These are phyloP conservation scores for Colletotrichum lindemuthianum DNA, from an alignment of 2,329 filamentous ascomycete genomes.

Conservation along the genomic window DNA sequence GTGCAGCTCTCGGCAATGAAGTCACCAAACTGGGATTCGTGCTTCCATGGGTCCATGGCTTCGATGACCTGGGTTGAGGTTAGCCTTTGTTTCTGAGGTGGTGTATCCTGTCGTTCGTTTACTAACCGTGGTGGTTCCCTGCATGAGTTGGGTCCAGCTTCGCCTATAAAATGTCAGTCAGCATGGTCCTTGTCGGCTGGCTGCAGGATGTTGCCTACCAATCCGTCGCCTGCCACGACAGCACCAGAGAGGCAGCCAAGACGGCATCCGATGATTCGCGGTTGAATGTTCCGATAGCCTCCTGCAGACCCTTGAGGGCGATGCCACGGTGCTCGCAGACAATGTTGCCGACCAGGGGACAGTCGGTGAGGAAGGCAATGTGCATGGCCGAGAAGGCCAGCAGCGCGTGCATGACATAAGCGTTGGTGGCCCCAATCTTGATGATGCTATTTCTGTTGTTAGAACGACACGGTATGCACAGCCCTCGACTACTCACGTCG, in stretches of 20 bases:
- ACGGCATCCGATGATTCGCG: slow-evolving; percentile 90
- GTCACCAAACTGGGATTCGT: slow-evolving; percentile 86
- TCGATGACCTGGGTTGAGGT: slow-evolving; percentile 71
- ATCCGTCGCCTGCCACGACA: slow-evolving; percentile 96
- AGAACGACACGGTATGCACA: neutral
- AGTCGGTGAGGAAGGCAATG: slow-evolving; percentile 88
- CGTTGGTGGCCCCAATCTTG: slow-evolving; percentile 80
- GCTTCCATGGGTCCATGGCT: slow-evolving; percentile 91
- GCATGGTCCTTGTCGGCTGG: slow-evolving; percentile 43
- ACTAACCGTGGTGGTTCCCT: slow-evolving; percentile 87
- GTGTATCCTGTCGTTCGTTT: neutral
- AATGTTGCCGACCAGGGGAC: slow-evolving; percentile 85
- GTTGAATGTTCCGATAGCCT: slow-evolving; percentile 86
- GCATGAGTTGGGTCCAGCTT: slow-evolving; percentile 92
- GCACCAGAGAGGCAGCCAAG: slow-evolving; percentile 87
- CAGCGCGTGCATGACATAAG: slow-evolving; percentile 94
- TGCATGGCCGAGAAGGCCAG: slow-evolving; percentile 95
- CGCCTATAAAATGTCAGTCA: slow-evolving; percentile 69
- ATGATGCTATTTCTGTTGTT: slow-evolving; percentile 69
- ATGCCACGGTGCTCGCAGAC: slow-evolving; percentile 89
- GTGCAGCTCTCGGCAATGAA: slow-evolving; percentile 84
- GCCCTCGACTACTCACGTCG: slow-evolving; percentile 72
- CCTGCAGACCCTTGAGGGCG: slow-evolving; percentile 87
- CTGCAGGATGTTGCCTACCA: slow-evolving; percentile 72
- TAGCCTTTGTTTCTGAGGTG: slow-evolving; percentile 1